Evolutionary conservation across 2,329 filamentous ascomycete genomes (phyloP), one percentile per base, ranked within the genome.

Genomic region (Balansia obtecta): DNA sequence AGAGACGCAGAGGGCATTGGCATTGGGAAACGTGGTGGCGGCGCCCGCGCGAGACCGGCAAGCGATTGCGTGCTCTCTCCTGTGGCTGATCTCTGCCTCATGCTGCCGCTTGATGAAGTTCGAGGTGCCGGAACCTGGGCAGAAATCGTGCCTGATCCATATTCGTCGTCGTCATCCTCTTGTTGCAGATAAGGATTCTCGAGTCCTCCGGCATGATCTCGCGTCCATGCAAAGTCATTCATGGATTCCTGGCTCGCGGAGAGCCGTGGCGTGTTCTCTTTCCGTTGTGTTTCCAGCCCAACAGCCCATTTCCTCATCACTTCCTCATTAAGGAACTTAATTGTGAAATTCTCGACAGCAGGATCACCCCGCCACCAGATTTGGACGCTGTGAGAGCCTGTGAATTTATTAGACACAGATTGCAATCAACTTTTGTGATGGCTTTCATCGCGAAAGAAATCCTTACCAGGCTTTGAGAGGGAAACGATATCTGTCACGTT

Each of bases 281-380:
- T 80, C 53, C 88, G 77, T 66, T 95, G 90, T 2, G 71, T 74
- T 56, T 95, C 86, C 27, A 96, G 80, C 40, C 87, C 82, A 9
- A 74, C 73, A 30, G 86, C 84, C 93, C 93, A 98, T 63, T 91
- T 95, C 67, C 85, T 90, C 83, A 97, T 89, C 13, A 77, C 82
- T 57, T 95, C 89, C 65, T 98, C 93, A 53, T 91, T 93, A 47
- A 80, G 77, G 66, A 96, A 97, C 57, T 88, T 87, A 63, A 98
- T 95, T 60, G 91, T 83, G 65, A 98, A 97, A 62, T 94, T 95
- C 64, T 98, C 91, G 33, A 96, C 88, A 4, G 88, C 88, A 0
- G 90, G 88, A 56, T 97, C 91, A 34, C 91, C 91, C 68, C 93
- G 97, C 93, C 93, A 98, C 76, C 90, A 96, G 50, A 98, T 97